Base-by-base conservation (phyloP, 2,329 filamentous ascomycete species). In the Xylaria arbuscula region DNA sequence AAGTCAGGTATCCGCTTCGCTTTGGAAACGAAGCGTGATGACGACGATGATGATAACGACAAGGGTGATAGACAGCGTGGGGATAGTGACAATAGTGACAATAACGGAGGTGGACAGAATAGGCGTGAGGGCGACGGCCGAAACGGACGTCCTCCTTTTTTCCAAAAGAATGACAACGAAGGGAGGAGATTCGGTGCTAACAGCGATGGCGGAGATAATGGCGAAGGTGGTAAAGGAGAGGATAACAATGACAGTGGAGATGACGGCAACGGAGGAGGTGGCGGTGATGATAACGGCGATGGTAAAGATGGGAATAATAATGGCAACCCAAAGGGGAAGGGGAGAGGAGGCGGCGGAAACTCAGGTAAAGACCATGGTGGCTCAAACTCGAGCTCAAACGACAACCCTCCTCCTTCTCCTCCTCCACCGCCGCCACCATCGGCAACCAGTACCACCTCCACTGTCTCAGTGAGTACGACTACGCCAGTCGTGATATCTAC, bases 1-100 rank as follows among this genome's bases (percentile, higher is more conserved):
- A 72, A 62, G 48, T 67, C 67, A 28, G 66, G 61, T 28, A 45
- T 67, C 38, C 60, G 60, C 19, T 72, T 69, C 58, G 63, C 64
- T 61, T 45, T 72, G 11, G 57, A 62, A 8, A 69, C 45, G 19
- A 66, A 59, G 45, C 62, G 32, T 13, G 57, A 55, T 34, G 24
- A 58, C 19, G 45, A 63, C 32, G 38, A 22, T 13, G 24, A 59
- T n/a, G 32, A 36, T 50, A 54, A 64, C 50, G 19, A 42, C 34
- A 64, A 69, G 17, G 17, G 19, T 28, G 40, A 36, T 45, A 17
- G 59, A 9, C 45, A 17, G 55, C 55, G 55, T 15, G 22, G 22
- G 55, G 13, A 55, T 40, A 24, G 54, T 38, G 17, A 38, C 11
- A 38, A 11, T 17, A 45, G 58, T 17, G 62, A 55, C 36, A 45